These are phyloP conservation scores for Nicotiana otophora DNA, from an alignment of 257 asterid genomes.

Conservation along the genomic window DNA sequence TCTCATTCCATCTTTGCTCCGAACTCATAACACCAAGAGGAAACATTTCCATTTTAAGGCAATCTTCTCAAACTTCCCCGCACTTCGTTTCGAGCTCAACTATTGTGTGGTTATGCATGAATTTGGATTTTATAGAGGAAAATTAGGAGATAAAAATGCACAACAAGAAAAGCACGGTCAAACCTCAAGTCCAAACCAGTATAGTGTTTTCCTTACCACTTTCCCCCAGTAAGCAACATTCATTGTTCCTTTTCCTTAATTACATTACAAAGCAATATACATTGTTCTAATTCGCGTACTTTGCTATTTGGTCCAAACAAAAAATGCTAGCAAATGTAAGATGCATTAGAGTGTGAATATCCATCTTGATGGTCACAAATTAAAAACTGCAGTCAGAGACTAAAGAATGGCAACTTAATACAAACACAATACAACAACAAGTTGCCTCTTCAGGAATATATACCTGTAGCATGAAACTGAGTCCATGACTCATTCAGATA, in stretches of 20 bases:
- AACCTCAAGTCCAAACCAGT: background rate
- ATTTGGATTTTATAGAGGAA: background rate
- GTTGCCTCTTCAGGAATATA: slow-evolving; percentile 15
- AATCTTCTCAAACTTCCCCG: background rate
- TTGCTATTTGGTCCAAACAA: background rate
- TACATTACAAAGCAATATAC: background rate
- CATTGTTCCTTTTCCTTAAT: background rate
- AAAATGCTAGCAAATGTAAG: background rate
- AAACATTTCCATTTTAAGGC: background rate
- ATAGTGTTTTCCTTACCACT: background rate
- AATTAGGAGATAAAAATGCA: background rate
- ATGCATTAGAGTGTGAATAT: background rate
- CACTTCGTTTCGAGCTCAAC: background rate
- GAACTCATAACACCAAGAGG: background rate
- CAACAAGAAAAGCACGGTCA: background rate
- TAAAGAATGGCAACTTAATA: background rate
- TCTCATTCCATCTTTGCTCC: background rate
- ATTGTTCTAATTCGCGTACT: background rate
- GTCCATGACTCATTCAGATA: slow-evolving; percentile 98
- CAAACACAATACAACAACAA: background rate
- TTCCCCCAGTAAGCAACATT: background rate
- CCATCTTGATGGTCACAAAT: background rate
- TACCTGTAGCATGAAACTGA: slow-evolving; percentile 97
- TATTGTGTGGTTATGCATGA: background rate
- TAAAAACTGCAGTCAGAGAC: background rate